Conservation (phyloP, 805 yeast genomes). For the Myxozyma lipomycoides region DNA sequence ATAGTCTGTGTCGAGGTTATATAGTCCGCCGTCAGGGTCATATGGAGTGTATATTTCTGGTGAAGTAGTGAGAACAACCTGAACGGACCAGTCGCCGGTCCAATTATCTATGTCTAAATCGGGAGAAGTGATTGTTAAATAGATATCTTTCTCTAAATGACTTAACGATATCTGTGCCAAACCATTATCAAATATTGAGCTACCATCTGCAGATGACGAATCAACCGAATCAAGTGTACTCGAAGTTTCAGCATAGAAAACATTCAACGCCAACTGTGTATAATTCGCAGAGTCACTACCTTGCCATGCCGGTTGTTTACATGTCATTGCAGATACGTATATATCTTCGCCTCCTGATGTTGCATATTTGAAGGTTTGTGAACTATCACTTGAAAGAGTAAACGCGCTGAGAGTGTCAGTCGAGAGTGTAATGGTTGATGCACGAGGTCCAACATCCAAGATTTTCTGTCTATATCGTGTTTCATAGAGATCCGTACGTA, state of each 20-base stretch:
- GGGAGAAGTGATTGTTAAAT: conserved; percentile 10
- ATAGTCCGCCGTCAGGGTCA: conserved; percentile 1
- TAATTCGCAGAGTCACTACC: too few species aligned
- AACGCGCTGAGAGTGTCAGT: background rate
- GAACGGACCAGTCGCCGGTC: conserved; percentile 16
- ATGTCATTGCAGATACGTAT: background rate
- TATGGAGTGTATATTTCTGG: background rate
- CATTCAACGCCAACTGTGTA: too few species aligned
- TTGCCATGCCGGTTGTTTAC: background rate
- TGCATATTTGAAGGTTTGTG: background rate
- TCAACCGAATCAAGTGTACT: too few species aligned
- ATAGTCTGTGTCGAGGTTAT: conserved; percentile 14
- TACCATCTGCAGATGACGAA: too few species aligned
- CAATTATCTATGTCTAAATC: conserved; percentile 3
- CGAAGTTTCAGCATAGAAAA: too few species aligned
- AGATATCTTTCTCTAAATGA: background rate
- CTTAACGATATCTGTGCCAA: too few species aligned
- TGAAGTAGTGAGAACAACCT: conserved; percentile 5
- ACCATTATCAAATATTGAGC: too few species aligned
- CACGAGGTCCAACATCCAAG: too few species aligned
- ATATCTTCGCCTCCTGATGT: background rate
- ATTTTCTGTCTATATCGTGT: too few species aligned
- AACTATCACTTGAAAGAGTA: background rate
- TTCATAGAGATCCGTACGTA: too few species aligned
- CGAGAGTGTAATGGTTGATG: background rate